Evolutionary conservation across 345 rosid genomes (phyloP), one percentile per base, ranked within the genome.

Genomic region (Dovyalis caffra): DNA sequence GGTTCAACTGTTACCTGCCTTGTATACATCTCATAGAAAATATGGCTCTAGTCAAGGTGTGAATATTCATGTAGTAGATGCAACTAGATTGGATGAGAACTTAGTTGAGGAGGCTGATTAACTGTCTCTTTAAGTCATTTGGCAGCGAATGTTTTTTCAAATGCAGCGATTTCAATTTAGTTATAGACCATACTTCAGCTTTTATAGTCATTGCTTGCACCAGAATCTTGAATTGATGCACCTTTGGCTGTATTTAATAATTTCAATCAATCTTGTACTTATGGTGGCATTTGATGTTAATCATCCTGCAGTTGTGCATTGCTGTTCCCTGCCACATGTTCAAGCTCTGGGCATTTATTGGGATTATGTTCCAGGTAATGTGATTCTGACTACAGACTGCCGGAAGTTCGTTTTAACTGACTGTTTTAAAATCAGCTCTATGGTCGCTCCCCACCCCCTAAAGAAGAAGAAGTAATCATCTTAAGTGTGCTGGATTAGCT

Each of bases 321-420:
- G 99, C 97, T 34, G 97, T 96, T 72, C 99, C 99, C 61, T 93
- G 97, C 85, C 97, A 87, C 82, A 81, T 96, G 35, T 96, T 92
- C 82, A 92, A 92, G 82, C 81, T 88, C 34, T 96, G 99, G 99
- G 98, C 99, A 72, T 93, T 90, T 76, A 79, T 91, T 20, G 99
- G 98, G 45, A 93, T 96, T 18, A 92, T 96, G 99, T 82, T 96
- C 82, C 99, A 93, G 97, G 99, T 96, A 81, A 64, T 70, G 63
- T 26, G 6, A 6, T 35, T 37, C 29, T 12, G 21, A 45, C 12
- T 20, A 0, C 18, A n/a, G 60, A 51, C 58, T 21, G 58, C 58
- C 5, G 56, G 64, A 34, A 62, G 40, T 70, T 37, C 6, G 28
- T 34, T 60, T 60, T 69, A 21, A 4, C 5, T 9, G 60, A 53